Conservation (phyloP, 352 stramenopile species). For the Phytophthora idaei region DNA sequence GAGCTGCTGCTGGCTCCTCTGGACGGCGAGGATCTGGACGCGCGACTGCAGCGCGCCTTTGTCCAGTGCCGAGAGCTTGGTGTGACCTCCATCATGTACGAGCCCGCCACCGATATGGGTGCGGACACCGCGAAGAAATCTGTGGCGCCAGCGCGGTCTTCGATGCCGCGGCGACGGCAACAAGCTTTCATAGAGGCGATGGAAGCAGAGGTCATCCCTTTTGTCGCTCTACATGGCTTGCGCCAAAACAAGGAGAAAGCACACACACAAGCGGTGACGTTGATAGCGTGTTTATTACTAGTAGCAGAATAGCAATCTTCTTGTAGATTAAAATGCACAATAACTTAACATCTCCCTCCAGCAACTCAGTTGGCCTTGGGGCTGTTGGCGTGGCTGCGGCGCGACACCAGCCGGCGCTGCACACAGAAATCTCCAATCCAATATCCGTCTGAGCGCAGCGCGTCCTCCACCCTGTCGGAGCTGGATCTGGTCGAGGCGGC, state of each 20-base stretch:
- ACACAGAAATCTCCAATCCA: slow-evolving; percentile 78
- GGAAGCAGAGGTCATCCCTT: too few species aligned
- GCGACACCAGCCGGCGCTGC: slow-evolving; percentile 36
- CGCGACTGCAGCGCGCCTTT: slow-evolving; percentile 38
- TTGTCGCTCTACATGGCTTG: too few species aligned
- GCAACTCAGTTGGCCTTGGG: too few species aligned
- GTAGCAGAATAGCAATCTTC: too few species aligned
- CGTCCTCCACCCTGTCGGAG: slow-evolving; percentile 27
- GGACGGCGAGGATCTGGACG: slow-evolving; percentile 30
- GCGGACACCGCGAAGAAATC: neutral
- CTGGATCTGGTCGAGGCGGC: slow-evolving; percentile 20
- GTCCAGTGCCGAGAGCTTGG: slow-evolving; percentile 40
- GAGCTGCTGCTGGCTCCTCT: slow-evolving; percentile 36
- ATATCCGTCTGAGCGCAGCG: slow-evolving; percentile 56
- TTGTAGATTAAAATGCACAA: slow-evolving; percentile 9
- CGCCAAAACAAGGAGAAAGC: too few species aligned
- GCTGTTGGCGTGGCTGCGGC: slow-evolving; percentile 14
- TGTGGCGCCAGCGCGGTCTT: too few species aligned
- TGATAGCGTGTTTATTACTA: too few species aligned
- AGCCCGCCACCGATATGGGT: slow-evolving; percentile 2
- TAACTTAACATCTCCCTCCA: slow-evolving; percentile 31
- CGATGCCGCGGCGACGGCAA: too few species aligned
- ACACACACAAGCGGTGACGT: too few species aligned
- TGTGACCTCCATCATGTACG: slow-evolving; percentile 28
- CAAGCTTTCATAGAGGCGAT: too few species aligned